phyloP scores from a whole-genome alignment of 139 green algal species.

The Chlorella sp. region DNA sequence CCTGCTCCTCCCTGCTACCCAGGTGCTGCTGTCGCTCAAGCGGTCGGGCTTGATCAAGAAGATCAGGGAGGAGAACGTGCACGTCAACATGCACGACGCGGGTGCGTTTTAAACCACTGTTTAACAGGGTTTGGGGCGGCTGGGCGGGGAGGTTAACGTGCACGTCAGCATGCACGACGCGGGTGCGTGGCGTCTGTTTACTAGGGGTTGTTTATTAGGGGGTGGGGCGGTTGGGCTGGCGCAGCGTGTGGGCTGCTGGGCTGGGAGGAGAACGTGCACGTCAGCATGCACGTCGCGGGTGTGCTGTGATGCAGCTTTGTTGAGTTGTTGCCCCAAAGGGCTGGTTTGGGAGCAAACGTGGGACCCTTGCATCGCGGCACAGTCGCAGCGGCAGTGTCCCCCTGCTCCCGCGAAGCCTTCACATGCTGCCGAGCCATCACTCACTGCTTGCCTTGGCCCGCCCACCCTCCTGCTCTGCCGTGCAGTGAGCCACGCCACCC shows the following conservation, averaged over 20 bases:
- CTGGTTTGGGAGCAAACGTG: background rate
- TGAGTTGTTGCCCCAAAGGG: too few relatives aligned
- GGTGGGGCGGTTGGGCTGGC: too few relatives aligned
- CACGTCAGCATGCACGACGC: constrained; percentile 28
- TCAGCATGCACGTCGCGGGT: constrained; percentile 20
- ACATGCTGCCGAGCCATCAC: background rate
- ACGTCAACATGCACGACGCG: constrained; percentile 26
- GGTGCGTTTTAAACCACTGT: background rate
- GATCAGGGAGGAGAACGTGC: constrained; percentile 20
- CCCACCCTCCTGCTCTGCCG: background rate
- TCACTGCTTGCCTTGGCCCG: background rate
- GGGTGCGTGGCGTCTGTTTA: background rate
- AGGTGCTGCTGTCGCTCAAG: constrained; percentile 35
- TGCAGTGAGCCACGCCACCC: constrained; percentile 5
- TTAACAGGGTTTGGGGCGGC: background rate
- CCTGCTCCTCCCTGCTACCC: background rate
- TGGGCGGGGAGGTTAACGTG: background rate
- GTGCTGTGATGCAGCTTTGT: too few relatives aligned
- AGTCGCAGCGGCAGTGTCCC: too few relatives aligned
- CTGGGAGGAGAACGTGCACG: constrained; percentile 15
- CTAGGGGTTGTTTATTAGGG: background rate
- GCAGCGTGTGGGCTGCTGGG: too few relatives aligned
- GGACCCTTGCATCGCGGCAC: background rate
- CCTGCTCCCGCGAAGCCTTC: background rate
- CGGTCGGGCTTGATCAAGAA: constrained; percentile 19